Percentiles rank a stretch among this genome's conserved stretches.
Conservation (phyloP, 495 filamentous ascomycete genomes). For the Tetracladium setigerum region DNA sequence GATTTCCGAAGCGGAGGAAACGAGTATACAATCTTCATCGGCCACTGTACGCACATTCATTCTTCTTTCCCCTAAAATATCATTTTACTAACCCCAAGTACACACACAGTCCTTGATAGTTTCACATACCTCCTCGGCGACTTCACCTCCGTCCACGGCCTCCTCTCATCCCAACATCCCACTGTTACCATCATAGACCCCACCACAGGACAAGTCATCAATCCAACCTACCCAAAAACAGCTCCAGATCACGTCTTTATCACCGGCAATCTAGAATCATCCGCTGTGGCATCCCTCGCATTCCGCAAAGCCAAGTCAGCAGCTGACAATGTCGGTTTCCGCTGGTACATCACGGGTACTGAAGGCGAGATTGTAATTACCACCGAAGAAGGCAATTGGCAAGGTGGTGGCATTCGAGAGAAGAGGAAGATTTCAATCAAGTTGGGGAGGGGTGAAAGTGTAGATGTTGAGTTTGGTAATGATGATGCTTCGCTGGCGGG, state of each 20-base stretch:
- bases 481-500: slow-evolving; percentile 9
- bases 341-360: slow-evolving; percentile 36
- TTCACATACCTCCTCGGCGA: slow-evolving; percentile 30
- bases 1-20: slow-evolving; percentile 23
- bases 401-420: background rate
- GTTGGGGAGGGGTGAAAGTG: slow-evolving; percentile 12
- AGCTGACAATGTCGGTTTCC: slow-evolving; percentile 22
- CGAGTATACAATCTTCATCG: slow-evolving; percentile 20
- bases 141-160: slow-evolving; percentile 22
- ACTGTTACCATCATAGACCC: slow-evolving; percentile 19
- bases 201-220: slow-evolving; percentile 16
- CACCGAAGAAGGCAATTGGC: background rate
- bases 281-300: slow-evolving; percentile 26
- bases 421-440: slow-evolving; percentile 6
- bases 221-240: slow-evolving; percentile 21
- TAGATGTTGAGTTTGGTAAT: slow-evolving; percentile 19
- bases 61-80: background rate
- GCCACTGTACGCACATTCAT: slow-evolving; percentile 17
- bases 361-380: slow-evolving; percentile 36
- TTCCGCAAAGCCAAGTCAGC: slow-evolving; percentile 25
- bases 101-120: slow-evolving; percentile 20
- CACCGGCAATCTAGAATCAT: slow-evolving; percentile 32
- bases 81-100: background rate
- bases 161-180: slow-evolving; percentile 25
- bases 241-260: slow-evolving; percentile 34